These are phyloP conservation scores for Shiraia bambusicola DNA, from an alignment of 2,329 filamentous ascomycete species.

Conservation along the genomic window DNA sequence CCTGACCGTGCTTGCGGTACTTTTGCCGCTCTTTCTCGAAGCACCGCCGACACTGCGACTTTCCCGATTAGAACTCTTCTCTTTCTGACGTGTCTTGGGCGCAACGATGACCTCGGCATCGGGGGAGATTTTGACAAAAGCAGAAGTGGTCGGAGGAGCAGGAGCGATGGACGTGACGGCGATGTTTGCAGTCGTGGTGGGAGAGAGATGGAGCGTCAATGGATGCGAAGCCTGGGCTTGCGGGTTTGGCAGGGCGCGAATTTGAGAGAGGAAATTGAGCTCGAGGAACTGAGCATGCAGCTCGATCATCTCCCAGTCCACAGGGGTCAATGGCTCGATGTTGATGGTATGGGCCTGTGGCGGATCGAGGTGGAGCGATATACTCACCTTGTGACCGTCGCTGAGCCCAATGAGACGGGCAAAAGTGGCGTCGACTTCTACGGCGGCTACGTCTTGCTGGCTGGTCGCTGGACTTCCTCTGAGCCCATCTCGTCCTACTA, in stretches of 20 bases:
- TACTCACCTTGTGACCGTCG: slow-evolving; percentile 75
- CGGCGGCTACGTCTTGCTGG: slow-evolving; percentile 73
- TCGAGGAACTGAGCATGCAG: slow-evolving; percentile 94
- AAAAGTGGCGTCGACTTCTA: slow-evolving; percentile 87
- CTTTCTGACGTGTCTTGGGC: slow-evolving; percentile 80
- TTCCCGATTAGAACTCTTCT: slow-evolving; percentile 65
- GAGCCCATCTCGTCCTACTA: slow-evolving; percentile 74
- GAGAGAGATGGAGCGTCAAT: slow-evolving; percentile 88
- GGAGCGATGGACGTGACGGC: slow-evolving; percentile 82
- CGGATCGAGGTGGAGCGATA: slow-evolving; percentile 81
- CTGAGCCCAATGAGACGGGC: slow-evolving; percentile 73
- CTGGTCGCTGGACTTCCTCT: slow-evolving; percentile 59
- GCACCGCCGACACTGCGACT: slow-evolving; percentile 78
- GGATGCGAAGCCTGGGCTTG: slow-evolving; percentile 67
- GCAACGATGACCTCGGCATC: slow-evolving; percentile 97
- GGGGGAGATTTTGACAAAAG: slow-evolving; percentile 89
- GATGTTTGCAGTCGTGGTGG: slow-evolving; percentile 92
- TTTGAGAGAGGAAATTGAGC: slow-evolving; percentile 87
- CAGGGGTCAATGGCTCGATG: slow-evolving; percentile 91
- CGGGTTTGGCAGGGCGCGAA: slow-evolving; percentile 90
- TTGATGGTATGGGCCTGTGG: slow-evolving; percentile 91
- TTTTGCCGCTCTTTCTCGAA: slow-evolving; percentile 76
- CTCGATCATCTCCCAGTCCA: slow-evolving; percentile 99
- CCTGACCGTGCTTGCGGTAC: slow-evolving; percentile 69
- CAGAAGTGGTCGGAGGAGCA: slow-evolving; percentile 62